These are phyloP conservation scores for Triticum turgidum DNA, from an alignment of 176 grass and related monocot species.

Conservation along the genomic window DNA sequence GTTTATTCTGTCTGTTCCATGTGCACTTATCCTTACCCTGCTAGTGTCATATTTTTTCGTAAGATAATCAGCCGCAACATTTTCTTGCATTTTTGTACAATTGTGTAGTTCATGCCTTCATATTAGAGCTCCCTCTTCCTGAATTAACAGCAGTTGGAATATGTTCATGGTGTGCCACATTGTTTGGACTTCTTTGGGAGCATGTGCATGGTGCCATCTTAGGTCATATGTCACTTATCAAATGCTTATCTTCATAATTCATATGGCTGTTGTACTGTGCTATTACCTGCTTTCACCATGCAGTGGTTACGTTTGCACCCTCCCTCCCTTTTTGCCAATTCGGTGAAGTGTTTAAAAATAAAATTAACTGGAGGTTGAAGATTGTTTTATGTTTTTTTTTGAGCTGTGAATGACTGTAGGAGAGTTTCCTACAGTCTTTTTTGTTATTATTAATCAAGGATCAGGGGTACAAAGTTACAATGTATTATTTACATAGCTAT, in stretches of 20 bases:
- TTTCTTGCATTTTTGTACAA: not conserved
- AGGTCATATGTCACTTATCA: not conserved
- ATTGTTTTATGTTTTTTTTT: too few species aligned
- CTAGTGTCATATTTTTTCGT: not conserved
- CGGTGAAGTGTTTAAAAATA: too few species aligned
- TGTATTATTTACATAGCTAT: too few species aligned
- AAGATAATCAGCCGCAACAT: conserved; percentile 4
- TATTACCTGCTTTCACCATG: not conserved
- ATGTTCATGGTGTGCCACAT: not conserved
- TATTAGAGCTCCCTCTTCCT: not conserved
- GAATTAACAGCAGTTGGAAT: conserved; percentile 16
- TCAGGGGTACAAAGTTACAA: too few species aligned
- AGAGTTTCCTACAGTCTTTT: too few species aligned
- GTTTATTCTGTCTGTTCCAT: not conserved
- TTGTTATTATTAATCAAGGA: too few species aligned
- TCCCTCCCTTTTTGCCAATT: not conserved
- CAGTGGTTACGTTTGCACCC: not conserved
- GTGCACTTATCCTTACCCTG: not conserved
- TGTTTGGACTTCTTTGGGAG: not conserved
- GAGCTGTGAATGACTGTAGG: too few species aligned
- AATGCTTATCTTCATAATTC: conserved; percentile 21
- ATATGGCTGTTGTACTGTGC: not conserved
- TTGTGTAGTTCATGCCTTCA: conserved; percentile 17
- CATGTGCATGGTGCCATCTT: conserved; percentile 15
- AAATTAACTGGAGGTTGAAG: too few species aligned